Evolutionary conservation across 2,329 filamentous ascomycete species (phyloP).

Genomic region (Fusarium chaquense): DNA sequence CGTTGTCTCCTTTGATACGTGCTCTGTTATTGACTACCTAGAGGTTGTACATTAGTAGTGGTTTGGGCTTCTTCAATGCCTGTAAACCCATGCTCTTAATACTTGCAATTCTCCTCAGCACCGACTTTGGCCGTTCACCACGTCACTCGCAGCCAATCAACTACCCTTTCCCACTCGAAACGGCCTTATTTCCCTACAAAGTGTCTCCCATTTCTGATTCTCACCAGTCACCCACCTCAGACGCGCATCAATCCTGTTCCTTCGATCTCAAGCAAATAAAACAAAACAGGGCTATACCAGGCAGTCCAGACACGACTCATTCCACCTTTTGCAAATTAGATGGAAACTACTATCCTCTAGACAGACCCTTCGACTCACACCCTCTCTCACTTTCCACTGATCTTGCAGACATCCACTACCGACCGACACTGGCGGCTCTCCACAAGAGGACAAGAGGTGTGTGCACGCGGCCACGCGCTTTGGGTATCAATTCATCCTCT

Average conservation of each 20-base stretch:
- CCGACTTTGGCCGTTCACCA: constrained; percentile 27
- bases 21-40: constrained; percentile 3
- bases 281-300: constrained; percentile 14
- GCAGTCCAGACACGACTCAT: constrained; percentile 31
- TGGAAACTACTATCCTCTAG: constrained; percentile 19
- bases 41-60: not conserved
- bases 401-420: constrained; percentile 38
- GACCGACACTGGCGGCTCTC: constrained; percentile 30
- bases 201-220: constrained; percentile 11
- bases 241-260: constrained; percentile 40
- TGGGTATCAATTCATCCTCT: constrained; percentile 21
- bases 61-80: constrained; percentile 5
- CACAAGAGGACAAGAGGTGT: constrained; percentile 17
- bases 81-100: constrained; percentile 26
- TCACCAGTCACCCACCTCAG: constrained; percentile 6
- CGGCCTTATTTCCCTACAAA: constrained; percentile 31
- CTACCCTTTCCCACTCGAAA: constrained; percentile 32
- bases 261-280: constrained; percentile 33
- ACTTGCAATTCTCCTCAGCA: constrained; percentile 25
- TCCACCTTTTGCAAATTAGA: constrained; percentile 31
- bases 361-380: constrained; percentile 17
- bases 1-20: constrained; percentile 7
- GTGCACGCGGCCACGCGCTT: constrained; percentile 12
- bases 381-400: constrained; percentile 30
- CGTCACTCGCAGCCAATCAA: constrained; percentile 32